Evolutionary conservation across 257 asterid genomes (phyloP), one percentile per base, ranked within the genome.

Genomic region (Capsicum chinense): DNA sequence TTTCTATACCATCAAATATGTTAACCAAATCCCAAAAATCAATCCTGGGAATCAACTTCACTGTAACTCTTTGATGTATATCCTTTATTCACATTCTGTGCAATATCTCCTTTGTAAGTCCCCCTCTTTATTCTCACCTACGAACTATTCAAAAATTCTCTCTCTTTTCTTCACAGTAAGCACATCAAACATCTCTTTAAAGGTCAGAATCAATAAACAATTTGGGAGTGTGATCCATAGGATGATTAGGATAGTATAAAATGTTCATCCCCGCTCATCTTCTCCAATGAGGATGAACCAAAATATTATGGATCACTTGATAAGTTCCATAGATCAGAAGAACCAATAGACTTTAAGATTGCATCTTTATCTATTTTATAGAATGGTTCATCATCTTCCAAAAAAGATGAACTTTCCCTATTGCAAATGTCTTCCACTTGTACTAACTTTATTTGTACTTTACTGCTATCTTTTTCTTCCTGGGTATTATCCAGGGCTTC

Each of bases 121-220:
- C 66, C 83, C 66, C 47, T 89, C 89, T 52, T 79, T 85, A 26
- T 17, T 90, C 90, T 69, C 26, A 84, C 60, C 47, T 89, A 79
- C 97, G 88, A 19, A 95, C 64, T 79, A 26, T 26, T 26, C 26
- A 26, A 26, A 26, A 26, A 26, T 26, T 26, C 26, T 26, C 26
- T 26, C 26, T 26, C 26, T 26, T 1, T 26, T 26, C 26, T 26
- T 26, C 26, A 26, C 26, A 26, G 26, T 26, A 26, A 26, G 26
- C 26, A 26, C 26, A 26, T 97, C 97, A 10, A 97, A 92, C 63
- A 90, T 91, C 90, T 97, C 98, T 98, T 84, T 95, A 97, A 91
- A 97, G 63, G 83, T 93, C 99, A 9, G 98, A 97, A 83, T 95
- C 97, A 50, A 93, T 90, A n/a, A 98, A 97, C 60, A 87, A 84